These are phyloP conservation scores for Coccomyxa sp. DNA, from an alignment of 139 green algal species.

Conservation along the genomic window DNA sequence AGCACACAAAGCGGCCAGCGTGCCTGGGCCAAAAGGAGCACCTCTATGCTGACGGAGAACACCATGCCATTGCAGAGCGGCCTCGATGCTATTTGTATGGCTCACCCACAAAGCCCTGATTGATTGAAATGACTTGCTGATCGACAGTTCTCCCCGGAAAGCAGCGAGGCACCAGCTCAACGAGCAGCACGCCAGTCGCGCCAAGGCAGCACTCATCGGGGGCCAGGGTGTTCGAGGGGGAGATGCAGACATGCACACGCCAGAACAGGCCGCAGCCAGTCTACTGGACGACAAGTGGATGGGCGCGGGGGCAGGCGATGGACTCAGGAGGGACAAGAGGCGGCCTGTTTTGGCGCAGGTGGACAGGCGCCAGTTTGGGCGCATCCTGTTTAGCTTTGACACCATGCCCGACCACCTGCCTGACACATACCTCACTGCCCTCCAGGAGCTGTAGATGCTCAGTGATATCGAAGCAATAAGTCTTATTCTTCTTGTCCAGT, in stretches of 20 bases:
- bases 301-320: not conserved
- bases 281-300: not conserved
- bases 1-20: too few species aligned
- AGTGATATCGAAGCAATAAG: not conserved
- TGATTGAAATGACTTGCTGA: not conserved
- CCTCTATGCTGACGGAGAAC: not conserved
- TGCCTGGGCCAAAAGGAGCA: not conserved
- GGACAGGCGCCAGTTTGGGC: slow-evolving; percentile 25
- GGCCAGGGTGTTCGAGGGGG: not conserved
- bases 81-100: not conserved
- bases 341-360: slow-evolving; percentile 26
- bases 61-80: not conserved
- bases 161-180: not conserved
- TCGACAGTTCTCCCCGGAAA: not conserved
- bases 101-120: not conserved
- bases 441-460: slow-evolving; percentile 36
- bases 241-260: not conserved
- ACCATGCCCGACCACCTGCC: slow-evolving; percentile 43
- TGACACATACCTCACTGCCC: slow-evolving; percentile 29
- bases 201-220: not conserved
- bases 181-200: too few species aligned
- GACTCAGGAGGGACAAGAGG: not conserved
- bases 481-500: not conserved
- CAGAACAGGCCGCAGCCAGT: not conserved
- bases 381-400: slow-evolving; percentile 37